Conservation (phyloP, 2,329 filamentous ascomycete genomes). For the Trichoderma simmonsii region DNA sequence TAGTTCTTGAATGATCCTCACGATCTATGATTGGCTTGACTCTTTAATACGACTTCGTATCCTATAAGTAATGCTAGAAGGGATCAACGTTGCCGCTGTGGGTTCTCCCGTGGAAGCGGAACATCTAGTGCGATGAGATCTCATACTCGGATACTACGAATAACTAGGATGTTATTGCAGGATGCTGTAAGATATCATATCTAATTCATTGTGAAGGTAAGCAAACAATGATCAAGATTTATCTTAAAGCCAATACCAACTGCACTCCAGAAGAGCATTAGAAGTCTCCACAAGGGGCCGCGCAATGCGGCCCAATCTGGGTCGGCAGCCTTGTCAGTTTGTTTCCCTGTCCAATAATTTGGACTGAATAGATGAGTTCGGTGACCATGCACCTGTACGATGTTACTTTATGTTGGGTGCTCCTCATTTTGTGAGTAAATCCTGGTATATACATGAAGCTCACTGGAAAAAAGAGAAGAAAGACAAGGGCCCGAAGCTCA, state of each 20-base stretch:
- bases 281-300: not conserved
- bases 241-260: not conserved
- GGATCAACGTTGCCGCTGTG: not conserved
- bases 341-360: not conserved
- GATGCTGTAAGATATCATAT: not conserved
- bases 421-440: too few relatives aligned
- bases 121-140: not conserved
- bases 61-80: too few relatives aligned
- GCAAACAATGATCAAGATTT: not conserved
- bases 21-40: not conserved
- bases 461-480: not conserved
- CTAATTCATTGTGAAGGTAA: too few relatives aligned
- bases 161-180: not conserved
- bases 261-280: not conserved
- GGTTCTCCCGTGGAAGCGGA: not conserved
- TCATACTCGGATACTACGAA: not conserved
- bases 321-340: fast-evolving
- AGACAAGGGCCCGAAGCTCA: too few relatives aligned
- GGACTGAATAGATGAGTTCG: not conserved
- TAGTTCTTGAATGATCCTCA: not conserved
- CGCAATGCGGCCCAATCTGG: not conserved
- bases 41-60: not conserved
- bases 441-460: not conserved
- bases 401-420: not conserved
- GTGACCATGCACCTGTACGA: not conserved